Evolutionary conservation across 2,329 filamentous ascomycete genomes (phyloP), one percentile per base, ranked within the genome.

Genomic region (Clarireedia monteithiana): DNA sequence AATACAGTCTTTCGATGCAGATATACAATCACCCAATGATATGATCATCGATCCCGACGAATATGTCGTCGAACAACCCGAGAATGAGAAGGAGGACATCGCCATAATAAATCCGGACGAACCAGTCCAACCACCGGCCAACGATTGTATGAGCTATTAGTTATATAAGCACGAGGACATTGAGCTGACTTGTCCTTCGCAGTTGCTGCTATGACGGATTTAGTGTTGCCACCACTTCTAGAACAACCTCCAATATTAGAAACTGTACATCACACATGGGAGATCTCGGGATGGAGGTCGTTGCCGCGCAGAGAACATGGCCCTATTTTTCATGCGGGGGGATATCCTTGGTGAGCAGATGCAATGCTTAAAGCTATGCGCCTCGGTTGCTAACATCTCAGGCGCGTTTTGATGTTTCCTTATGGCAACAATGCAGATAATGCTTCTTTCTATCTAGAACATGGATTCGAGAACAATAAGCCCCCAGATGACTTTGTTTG

Each of bases 341-440:
- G 88, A 50, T 86, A 84, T 69, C 94, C 92, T 70, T 99, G 94
- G 88, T 91, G 72, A 68, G 38, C 47, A 50, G 17, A 24, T 26
- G 47, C 81, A 30, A 26, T 38, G 61, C n/a, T 23, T 26, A 44
- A 51, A 17, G 23, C 38, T 46, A 12, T 52, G 56, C 51, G 54
- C 44, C 49, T 36, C 39, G n/a, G 42, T 49, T 57, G 48, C 62
- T 67, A 38, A 49, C 15, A 47, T 47, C 23, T 50, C 57, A 91
- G 88, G 94, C 88, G 92, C 66, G 86, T 97, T 65, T 81, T 99
- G 14, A 91, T 99, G 70, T 99, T 99, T 68, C 92, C 94, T 0
- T 91, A 85, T 61, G 94, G 94, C 51, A 99, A 99, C 71, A 92
- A 95, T 63, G 88, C 91, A 55, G 92, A 97, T 63, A 88, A 89